Evolutionary conservation across 768 basidiomycete genomes (phyloP).

Genomic region (Megacollybia marginata): DNA sequence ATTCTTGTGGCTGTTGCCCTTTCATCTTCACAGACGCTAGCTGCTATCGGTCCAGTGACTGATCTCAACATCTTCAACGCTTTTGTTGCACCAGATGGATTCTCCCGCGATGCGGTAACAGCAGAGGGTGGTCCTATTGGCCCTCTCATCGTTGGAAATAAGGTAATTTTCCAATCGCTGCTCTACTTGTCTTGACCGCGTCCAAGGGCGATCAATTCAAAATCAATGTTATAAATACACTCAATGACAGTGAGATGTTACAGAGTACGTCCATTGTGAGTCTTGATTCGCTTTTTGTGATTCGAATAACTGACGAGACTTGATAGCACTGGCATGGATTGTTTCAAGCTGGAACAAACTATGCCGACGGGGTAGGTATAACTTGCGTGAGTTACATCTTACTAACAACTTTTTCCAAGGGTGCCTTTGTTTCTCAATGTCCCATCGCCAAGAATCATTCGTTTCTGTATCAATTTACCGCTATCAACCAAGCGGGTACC

Average conservation of each 20-base stretch:
- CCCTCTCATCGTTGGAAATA: conserved; percentile 26
- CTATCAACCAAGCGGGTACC: conserved; percentile 23
- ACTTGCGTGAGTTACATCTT: not conserved
- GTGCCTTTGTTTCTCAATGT: conserved; percentile 34
- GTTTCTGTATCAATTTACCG: conserved; percentile 24
- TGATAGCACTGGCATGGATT: conserved; percentile 28
- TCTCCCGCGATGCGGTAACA: conserved; percentile 17
- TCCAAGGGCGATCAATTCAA: conserved; percentile 29
- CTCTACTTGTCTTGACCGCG: not conserved
- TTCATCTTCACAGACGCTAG: not conserved
- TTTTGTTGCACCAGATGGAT: conserved; percentile 24
- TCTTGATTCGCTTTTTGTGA: not conserved
- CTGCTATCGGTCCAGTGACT: conserved; percentile 13
- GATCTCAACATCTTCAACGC: conserved; percentile 23
- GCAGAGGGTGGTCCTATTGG: conserved; percentile 26
- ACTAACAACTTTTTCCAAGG: conserved; percentile 11
- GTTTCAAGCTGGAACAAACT: conserved; percentile 23
- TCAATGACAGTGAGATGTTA: conserved; percentile 30
- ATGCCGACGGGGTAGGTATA: conserved; percentile 18
- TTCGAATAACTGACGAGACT: not conserved
- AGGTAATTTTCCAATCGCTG: conserved; percentile 11
- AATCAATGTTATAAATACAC: conserved; percentile 34
- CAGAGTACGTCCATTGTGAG: conserved; percentile 31
- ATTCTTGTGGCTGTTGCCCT: not conserved
- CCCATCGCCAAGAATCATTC: conserved; percentile 30